Evolutionary conservation across 345 rosid genomes (phyloP), one percentile per base, ranked within the genome.

Genomic region (Capsella bursapastoris): DNA sequence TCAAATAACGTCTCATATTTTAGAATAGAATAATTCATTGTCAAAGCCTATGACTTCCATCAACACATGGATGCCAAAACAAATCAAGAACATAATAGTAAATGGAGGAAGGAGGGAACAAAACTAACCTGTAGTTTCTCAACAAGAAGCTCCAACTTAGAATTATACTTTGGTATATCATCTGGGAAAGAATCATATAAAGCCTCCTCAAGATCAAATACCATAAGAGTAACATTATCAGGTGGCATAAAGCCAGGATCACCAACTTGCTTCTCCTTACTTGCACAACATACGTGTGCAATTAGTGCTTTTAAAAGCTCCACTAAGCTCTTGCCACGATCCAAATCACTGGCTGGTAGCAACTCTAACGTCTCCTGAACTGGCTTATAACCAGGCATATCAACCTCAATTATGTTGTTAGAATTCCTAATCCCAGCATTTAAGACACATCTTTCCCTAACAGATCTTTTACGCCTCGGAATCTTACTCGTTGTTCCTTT

Each of bases 101-200:
- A 6, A 43, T 32, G 47, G 35, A 28, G 34, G 18, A n/a, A 35
- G 31, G 13, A 41, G 35, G 5, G 32, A 68, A 47, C 35, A 52
- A 63, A 57, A 65, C 68, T 74, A 57, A 90, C 97, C 95, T 83
- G 85, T 68, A 88, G 83, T 78, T 87, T 88, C 74, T 86, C 84
- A 43, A 68, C 78, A 28, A 94, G 78, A 76, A 78, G 84, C 62
- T 90, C 80, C 86, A 88, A 4, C 78, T 89, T 89, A 67, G 84
- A 84, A 76, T 86, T 88, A 70, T 89, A 93, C 75, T 84, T 91
- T 77, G 86, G 90, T 70, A 72, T 83, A 85, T 91, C 89, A 2
- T 72, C 57, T 7, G 80, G 73, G 56, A 89, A 77, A 65, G 86
- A 52, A 32, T 86, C 88, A 74, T 88, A 87, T 5, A 87, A 78